Base-by-base conservation (phyloP, 2,329 filamentous ascomycete species). In the Fusarium sororula region DNA sequence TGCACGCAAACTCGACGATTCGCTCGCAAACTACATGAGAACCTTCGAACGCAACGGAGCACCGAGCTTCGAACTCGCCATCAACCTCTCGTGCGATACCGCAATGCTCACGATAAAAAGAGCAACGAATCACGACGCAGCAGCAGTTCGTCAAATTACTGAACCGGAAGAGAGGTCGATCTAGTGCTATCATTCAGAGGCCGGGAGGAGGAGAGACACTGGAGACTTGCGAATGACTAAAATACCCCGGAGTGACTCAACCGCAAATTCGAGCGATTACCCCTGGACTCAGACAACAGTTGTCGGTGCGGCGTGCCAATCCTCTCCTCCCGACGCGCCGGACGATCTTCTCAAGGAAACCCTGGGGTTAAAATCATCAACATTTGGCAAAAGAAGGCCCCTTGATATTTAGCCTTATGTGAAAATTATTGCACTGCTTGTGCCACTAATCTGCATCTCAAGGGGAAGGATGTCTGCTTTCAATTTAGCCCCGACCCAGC, bases 141-240 rank as follows among this genome's bases (percentile, higher is more conserved):
- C 7, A 54, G 10, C 17, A 3, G 10, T 17, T 22, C 20, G 14
- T 38, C 24, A 28, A 54, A 13, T 26, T 13, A 1, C 2, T 9
- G 24, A 28, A 0, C 7, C 7, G 11, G 6, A 28, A 28, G 35
- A 28, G 6, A 7, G 7, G 4, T 22, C 0, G 6, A 17, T 54
- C 24, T 28, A 14, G 24, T 4, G 10, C 2, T 26, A 14, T 1
- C 3, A 0, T 1, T 22, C 7, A 1, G 14, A 13, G 3, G 1
- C 4, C 10, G 10, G 6, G 4, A 2, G 24, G 3, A 7, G 9
- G 6, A 28, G 11, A 10, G 14, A 14, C 1, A 7, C 24, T 28
- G 2, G 5, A 39, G 20, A 54, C 4, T 18, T 17, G 4, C 7
- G 24, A 39, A 13, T 1, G 24, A 7, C 4, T 15, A 0, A 22